Percentiles rank a stretch among this genome's conserved stretches.
Evolutionary conservation across 31 red algal genomes (phyloP).

Genomic region (Odonthalia washingtoniensis): DNA sequence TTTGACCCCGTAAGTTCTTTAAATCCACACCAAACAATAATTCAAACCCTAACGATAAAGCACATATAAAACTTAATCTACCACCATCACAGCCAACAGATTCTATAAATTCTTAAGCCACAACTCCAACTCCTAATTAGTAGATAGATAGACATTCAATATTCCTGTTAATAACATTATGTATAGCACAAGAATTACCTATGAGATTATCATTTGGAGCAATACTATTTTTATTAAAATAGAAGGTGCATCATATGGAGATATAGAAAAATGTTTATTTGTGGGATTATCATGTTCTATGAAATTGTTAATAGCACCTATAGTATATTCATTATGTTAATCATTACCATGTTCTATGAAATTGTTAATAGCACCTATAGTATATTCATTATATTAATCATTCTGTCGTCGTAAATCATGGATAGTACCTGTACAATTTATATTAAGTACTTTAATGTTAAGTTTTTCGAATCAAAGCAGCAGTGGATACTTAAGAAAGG

Average conservation of each 20-base stretch:
- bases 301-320: conserved; percentile 87
- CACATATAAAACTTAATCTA: too few relatives aligned
- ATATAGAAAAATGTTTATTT: conserved; percentile 80
- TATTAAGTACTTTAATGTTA: conserved; percentile 62
- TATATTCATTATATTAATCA: too few relatives aligned
- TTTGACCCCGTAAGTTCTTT: too few relatives aligned
- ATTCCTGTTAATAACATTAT: conserved; percentile 65
- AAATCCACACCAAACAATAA: too few relatives aligned
- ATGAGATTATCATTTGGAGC: conserved; percentile 85
- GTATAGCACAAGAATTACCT: conserved; percentile 83
- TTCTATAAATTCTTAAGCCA: too few relatives aligned
- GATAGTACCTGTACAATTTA: conserved; percentile 85
- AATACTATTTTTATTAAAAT: conserved; percentile 87
- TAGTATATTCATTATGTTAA: conserved; percentile 80
- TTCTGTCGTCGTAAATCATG: conserved; percentile 87
- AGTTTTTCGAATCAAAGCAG: conserved; percentile 35
- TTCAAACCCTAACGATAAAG: too few relatives aligned
- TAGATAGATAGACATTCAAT: conserved; percentile 54
- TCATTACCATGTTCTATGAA: too few relatives aligned
- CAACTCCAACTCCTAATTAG: too few relatives aligned
- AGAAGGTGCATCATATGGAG: conserved; percentile 58
- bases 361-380: too few relatives aligned
- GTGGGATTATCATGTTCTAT: too few relatives aligned
- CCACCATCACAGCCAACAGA: too few relatives aligned
- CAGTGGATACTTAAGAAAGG: conserved; percentile 42